Conservation (phyloP, 495 filamentous ascomycete genomes). For the Penicillium egyptiacum region DNA sequence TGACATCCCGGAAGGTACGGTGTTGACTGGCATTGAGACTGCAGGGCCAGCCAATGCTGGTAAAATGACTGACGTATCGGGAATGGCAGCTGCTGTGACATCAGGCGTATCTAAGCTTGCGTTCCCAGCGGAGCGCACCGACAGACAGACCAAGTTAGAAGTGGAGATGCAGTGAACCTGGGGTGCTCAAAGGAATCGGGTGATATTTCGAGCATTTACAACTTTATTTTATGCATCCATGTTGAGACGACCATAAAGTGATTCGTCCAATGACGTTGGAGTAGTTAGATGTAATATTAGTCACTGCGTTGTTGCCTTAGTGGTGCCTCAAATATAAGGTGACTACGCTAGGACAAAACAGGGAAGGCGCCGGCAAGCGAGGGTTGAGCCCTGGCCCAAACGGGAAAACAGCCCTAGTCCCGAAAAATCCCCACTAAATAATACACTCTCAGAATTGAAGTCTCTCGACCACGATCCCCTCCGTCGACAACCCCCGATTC, state of each 20-base stretch:
- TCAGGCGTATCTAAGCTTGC: slow-evolving; percentile 45
- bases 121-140: slow-evolving; percentile 30
- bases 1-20: slow-evolving; percentile 29
- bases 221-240: not conserved
- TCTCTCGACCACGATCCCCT: slow-evolving; percentile 39
- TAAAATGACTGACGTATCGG: slow-evolving; percentile 30
- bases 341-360: slow-evolving; percentile 14
- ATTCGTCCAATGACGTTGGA: not conserved
- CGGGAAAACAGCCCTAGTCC: slow-evolving; percentile 41
- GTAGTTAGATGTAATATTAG: slow-evolving; percentile 8
- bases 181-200: not conserved
- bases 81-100: slow-evolving; percentile 40
- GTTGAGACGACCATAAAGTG: slow-evolving; percentile 4
- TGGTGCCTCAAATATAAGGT: slow-evolving; percentile 7
- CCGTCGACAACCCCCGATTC: slow-evolving; percentile 41
- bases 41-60: slow-evolving; percentile 25
- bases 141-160: slow-evolving; percentile 39
- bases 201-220: slow-evolving; percentile 6
- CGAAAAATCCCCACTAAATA: slow-evolving; percentile 49
- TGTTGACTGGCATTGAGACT: slow-evolving; percentile 52
- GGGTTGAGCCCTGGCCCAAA: slow-evolving; percentile 46
- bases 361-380: slow-evolving; percentile 42
- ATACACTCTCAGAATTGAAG: slow-evolving; percentile 39
- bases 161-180: slow-evolving; percentile 49
- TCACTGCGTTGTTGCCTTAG: slow-evolving; percentile 11